phyloP scores from a whole-genome alignment of 2,329 filamentous ascomycete species.

The Colletotrichum echinochloae region DNA sequence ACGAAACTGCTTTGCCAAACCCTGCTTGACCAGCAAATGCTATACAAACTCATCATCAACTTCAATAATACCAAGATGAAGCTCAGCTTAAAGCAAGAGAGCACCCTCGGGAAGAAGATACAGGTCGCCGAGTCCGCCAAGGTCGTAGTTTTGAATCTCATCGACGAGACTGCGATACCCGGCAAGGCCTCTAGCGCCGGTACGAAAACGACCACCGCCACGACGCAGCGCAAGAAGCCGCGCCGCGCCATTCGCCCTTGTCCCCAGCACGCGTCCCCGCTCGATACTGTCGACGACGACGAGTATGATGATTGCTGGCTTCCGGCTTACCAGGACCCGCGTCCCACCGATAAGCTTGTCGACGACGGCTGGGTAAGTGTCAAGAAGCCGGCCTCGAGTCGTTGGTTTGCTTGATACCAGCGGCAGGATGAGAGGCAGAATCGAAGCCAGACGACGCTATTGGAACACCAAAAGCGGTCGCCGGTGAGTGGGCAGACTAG shows the following conservation, averaged over 20 bases:
- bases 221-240: background rate
- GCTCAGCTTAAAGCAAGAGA: background rate
- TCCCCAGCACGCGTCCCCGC: conserved; percentile 6
- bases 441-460: background rate
- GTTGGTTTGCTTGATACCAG: background rate
- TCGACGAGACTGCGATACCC: too few species aligned
- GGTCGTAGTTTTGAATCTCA: background rate
- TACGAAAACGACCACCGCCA: background rate
- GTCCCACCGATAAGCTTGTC: conserved; percentile 9
- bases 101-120: background rate
- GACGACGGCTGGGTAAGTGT: conserved; percentile 24
- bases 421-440: background rate
- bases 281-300: conserved; percentile 35
- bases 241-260: conserved; percentile 6
- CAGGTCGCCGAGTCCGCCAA: background rate
- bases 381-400: conserved; percentile 20
- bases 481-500: background rate
- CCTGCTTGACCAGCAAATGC: background rate
- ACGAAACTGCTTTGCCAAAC: background rate
- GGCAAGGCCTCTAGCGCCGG: background rate
- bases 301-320: conserved; percentile 37
- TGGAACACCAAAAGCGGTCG: background rate
- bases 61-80: background rate
- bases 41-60: background rate
- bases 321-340: conserved; percentile 19